phyloP scores from a whole-genome alignment of 768 basidiomycete species.

The Tylopilus vinaceipallidus region DNA sequence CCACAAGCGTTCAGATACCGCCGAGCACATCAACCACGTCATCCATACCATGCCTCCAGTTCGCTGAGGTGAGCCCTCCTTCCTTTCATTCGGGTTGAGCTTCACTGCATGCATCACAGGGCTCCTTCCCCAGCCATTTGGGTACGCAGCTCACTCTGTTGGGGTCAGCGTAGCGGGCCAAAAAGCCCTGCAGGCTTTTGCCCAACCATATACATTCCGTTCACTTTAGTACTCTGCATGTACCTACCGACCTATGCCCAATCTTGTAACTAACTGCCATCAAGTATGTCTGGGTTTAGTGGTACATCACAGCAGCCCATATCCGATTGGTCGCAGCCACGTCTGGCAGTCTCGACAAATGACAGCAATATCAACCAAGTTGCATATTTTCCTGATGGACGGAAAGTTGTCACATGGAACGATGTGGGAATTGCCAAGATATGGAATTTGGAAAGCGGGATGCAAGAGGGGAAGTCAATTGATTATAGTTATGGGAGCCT shows the following conservation, averaged over 20 bases:
- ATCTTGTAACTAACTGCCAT: too few relatives aligned
- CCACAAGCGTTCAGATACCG: background rate
- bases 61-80: background rate
- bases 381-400: slow-evolving; percentile 1
- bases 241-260: too few relatives aligned
- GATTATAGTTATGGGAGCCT: background rate
- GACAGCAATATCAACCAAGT: too few relatives aligned
- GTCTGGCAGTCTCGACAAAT: too few relatives aligned
- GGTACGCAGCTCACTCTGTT: background rate
- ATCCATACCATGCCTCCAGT: background rate
- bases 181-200: too few relatives aligned
- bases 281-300: too few relatives aligned
- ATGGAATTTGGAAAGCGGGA: background rate
- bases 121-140: background rate
- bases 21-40: background rate
- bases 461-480: background rate
- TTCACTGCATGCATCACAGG: background rate
- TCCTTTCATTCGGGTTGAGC: background rate
- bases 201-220: too few relatives aligned
- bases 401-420: background rate
- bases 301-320: too few relatives aligned
- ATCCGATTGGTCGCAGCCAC: too few relatives aligned
- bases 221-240: too few relatives aligned
- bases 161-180: too few relatives aligned
- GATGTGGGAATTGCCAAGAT: background rate